Evolutionary conservation across 371 early-diverging fungal genomes (phyloP).

Genomic region (Circinella umbellata): DNA sequence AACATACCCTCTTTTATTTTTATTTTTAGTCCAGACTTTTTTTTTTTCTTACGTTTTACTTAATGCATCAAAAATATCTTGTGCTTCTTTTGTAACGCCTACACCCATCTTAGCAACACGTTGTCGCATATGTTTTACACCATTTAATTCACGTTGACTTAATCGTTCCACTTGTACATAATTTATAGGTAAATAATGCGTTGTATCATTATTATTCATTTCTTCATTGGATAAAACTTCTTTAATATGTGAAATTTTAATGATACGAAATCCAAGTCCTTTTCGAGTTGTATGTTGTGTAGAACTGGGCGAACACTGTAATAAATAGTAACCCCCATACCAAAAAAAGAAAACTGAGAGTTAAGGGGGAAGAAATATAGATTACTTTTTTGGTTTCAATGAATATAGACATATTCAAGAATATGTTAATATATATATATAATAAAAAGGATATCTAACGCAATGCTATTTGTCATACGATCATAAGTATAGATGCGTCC

Average conservation of each 20-base stretch:
- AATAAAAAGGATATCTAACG: constrained; percentile 65
- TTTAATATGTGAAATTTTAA: constrained; percentile 67
- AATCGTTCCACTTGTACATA: constrained; percentile 61
- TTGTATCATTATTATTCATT: constrained; percentile 29
- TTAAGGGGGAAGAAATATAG: constrained; percentile 4
- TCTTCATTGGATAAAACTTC: constrained; percentile 53
- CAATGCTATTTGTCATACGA: constrained; percentile 64
- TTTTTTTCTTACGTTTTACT: constrained; percentile 70
- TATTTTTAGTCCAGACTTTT: too few species aligned
- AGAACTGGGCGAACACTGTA: constrained; percentile 21
- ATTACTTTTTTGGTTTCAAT: too few species aligned
- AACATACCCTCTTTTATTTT: too few species aligned
- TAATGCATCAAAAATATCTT: constrained; percentile 83
- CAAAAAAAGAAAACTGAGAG: constrained; percentile 18
- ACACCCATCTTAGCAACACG: constrained; percentile 78
- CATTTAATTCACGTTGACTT: constrained; percentile 66
- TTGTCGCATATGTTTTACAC: constrained; percentile 58
- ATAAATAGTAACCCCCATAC: not conserved
- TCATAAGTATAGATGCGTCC: constrained; percentile 70
- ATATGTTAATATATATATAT: not conserved
- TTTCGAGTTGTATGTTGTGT: constrained; percentile 25
- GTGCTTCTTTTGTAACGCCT: constrained; percentile 78
- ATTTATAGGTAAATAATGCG: constrained; percentile 21
- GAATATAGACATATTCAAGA: too few species aligned
- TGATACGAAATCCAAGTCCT: constrained; percentile 52